These are phyloP conservation scores for Boletus hoseneyae DNA, from an alignment of 1,284 basidiomycete species.

Conservation along the genomic window DNA sequence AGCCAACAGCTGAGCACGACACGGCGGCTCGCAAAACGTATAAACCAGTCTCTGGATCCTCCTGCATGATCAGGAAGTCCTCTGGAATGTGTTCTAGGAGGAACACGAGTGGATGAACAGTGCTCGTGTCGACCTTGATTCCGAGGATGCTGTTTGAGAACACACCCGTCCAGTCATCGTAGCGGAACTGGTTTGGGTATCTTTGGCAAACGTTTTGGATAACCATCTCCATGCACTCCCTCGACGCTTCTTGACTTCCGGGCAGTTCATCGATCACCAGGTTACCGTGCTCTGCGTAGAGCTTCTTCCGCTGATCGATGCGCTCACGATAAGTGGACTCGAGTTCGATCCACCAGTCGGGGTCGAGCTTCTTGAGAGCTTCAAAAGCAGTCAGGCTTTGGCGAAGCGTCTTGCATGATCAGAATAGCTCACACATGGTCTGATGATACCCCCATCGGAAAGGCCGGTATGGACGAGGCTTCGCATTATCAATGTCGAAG, in stretches of 20 bases:
- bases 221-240: conserved; percentile 48
- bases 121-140: conserved; percentile 27
- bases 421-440: conserved; percentile 43
- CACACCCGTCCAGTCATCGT: conserved; percentile 32
- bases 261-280: conserved; percentile 40
- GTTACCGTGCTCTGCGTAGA: conserved; percentile 38
- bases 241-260: conserved; percentile 41
- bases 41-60: conserved; percentile 40
- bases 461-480: conserved; percentile 48
- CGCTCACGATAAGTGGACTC: conserved; percentile 47
- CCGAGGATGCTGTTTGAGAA: conserved; percentile 46
- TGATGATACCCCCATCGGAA: conserved; percentile 53
- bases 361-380: conserved; percentile 47
- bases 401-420: neutral
- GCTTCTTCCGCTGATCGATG: conserved; percentile 39
- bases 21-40: conserved; percentile 44
- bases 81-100: conserved; percentile 49
- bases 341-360: conserved; percentile 52
- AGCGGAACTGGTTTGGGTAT: conserved; percentile 45
- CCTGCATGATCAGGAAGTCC: conserved; percentile 43
- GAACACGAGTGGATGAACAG: conserved; percentile 38
- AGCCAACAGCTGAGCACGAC: conserved; percentile 45
- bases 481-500: conserved; percentile 42
- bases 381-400: neutral
- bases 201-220: conserved; percentile 46